Evolutionary conservation across 1,284 basidiomycete species (phyloP), one percentile per base, ranked within the genome.

Genomic region (Baeospora myosura): DNA sequence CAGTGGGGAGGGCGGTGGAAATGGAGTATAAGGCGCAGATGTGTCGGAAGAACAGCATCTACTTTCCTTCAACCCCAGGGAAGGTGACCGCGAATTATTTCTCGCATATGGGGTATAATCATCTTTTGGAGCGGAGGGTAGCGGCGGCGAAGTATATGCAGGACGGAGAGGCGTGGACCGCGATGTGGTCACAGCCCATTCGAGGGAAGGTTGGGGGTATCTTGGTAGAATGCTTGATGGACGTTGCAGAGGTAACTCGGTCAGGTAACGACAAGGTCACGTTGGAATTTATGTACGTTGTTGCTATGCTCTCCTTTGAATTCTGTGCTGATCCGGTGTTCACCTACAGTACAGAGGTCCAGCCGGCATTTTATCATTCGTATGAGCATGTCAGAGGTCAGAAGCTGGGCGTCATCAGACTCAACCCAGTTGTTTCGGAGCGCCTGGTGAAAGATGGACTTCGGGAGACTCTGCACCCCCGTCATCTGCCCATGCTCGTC

Each of bases 401-500:
- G 52, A 95, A 91, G 62, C 74, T 96, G 4, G 95, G 95, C 28
- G 81, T 98, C 28, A 86, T 98, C 59, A 82, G 81, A 57, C 65
- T 96, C 45, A 97, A 98, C 60, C 81, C 85, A 1, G 78, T 74
- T 1, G 83, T 98, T 7, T 72, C 82, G 1, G 78, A 86, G 16
- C 76, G 86, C 2, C 68, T 98, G 45, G 82, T 88, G 5, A 81
- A 78, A 47, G 94, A 97, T 51, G 72, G 69, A 26, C 58, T 94
- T 4, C 66, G 72, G n/a, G 78, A 84, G 40, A 81, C 88, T 0
- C 67, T 98, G 7, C 91, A 95, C 60, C 92, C 95, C 11, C 86
- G 94, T 5, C 90, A 96, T 60, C 71, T 98, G 34, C 95, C 95
- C 5, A 98, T 98, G 95, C 74, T 98, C 2, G 79, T 96, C 17